Evolutionary conservation across 75 land plant species (phyloP), one percentile per base, ranked within the genome.

Genomic region (Cunninghamia lanceolata): DNA sequence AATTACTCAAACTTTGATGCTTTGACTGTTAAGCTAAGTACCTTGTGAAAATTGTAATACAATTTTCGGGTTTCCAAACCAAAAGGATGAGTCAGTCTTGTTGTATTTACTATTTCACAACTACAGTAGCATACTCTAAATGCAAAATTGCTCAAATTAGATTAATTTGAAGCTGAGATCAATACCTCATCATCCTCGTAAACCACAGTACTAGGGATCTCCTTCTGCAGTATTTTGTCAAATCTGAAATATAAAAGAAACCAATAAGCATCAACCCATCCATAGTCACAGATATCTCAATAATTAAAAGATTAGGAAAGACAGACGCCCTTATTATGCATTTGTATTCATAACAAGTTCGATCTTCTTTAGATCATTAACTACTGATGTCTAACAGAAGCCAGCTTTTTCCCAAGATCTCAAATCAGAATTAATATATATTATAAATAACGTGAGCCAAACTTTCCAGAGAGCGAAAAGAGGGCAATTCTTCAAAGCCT

Each of bases 191-290:
- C 92, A 82, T 91, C 92, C 74, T 91, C 91, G 59, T 87, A 91
- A 53, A 89, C 92, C 32, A 85, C 53, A 32, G 84, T 91, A 77
- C 87, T 84, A 17, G 92, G 92, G 71, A 91, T 91, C 86, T 89
- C 88, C 91, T 89, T 91, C 50, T 79, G 63, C 52, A 91, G 34
- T 30, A 91, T 87, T 88, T 91, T 91, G 84, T 91, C 92, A 71
- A 91, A 89, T 87, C 90, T 89, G 89, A 42, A 80, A 80, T 80
- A 80, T 45, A 80, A 42, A 80, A 43, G 50, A 80, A 7, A 45
- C 30, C 7, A 38, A 45, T 8, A 11, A 1, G 32, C 13, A 15
- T 80, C 47, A 80, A 45, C n/a, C 15, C 30, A 38, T 39, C 42
- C 80, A 34, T 77, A 2, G 9, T 36, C 42, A 19, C 42, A 4